Evolutionary conservation across 2,329 filamentous ascomycete species (phyloP), one percentile per base, ranked within the genome.

Genomic region (Arthrobotrys conoides): DNA sequence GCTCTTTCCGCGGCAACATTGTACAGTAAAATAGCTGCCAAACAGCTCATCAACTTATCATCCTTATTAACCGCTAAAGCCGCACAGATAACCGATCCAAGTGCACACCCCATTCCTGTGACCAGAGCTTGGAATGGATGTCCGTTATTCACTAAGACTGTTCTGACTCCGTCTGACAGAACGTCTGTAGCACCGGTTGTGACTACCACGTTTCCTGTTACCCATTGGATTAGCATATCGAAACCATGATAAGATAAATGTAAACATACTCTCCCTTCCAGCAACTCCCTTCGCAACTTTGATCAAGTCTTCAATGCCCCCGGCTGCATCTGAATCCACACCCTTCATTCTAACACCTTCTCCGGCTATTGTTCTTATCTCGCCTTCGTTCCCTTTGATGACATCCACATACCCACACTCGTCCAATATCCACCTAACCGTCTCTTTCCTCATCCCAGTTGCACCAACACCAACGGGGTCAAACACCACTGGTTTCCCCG

Each of bases 401-500:
- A 97, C 87, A 84, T 93, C 90, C 82, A 97, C 92, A 84, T 93
- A 93, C 46, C 93, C 94, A 18, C 63, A 59, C 1, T 87, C 88
- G 0, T 88, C 86, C 82, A 97, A 87, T 44, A 98, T 89, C 1
- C 87, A 87, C 75, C 90, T 89, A 30, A 95, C 89, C 0, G 93
- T 92, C 0, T 88, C 86, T 64, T 91, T 89, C 12, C 96, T 90
- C 53, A 95, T 87, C 5, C 88, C 83, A 0, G 94, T 97, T 0
- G 95, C 95, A 5, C 93, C 94, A 5, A 92, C 94, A 10, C 95
- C 95, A 0, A 98, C 95, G 0, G 96, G 95, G 82, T 98, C 96
- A 65, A 96, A 90, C 0, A 98, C 87, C 0, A 97, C 89, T 0
- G 94, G 93, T 0, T 91, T 89, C 0, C 90, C 90, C 8, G 88